These are phyloP conservation scores for Solanum lycopersicoides DNA, from an alignment of 257 asterid species.

Conservation along the genomic window DNA sequence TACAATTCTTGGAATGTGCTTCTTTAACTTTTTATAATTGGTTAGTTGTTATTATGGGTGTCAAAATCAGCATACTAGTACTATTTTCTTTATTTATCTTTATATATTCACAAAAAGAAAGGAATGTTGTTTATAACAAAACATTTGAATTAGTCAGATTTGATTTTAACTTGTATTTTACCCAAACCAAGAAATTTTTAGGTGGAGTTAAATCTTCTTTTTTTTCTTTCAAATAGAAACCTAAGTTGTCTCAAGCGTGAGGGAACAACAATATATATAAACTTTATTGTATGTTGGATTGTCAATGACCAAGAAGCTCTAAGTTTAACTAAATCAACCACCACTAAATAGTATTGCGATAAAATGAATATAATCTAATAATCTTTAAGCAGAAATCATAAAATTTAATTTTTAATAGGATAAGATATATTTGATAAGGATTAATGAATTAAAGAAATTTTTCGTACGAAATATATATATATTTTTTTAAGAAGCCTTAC, in stretches of 20 bases:
- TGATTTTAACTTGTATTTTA: background rate
- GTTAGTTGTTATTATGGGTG: background rate
- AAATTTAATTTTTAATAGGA: rapidly evolving
- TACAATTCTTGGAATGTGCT: background rate
- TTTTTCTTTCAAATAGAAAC: background rate
- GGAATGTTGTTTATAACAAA: background rate
- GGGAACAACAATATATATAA: background rate
- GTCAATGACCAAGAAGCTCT: background rate
- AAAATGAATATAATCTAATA: background rate
- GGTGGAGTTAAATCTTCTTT: background rate
- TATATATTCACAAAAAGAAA: background rate
- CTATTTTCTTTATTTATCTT: background rate
- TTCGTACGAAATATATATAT: rapidly evolving
- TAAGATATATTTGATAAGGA: background rate
- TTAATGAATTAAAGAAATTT: background rate
- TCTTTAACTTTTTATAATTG: background rate
- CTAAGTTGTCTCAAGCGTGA: background rate
- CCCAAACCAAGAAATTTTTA: background rate
- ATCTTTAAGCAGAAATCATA: background rate
- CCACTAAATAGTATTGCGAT: background rate
- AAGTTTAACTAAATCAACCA: background rate
- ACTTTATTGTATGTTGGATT: background rate
- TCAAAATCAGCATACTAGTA: background rate
- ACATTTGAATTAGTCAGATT: background rate
- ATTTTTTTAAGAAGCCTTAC: background rate